Percentiles rank a stretch among this genome's conserved stretches.
Conservation (phyloP, 345 rosid species). For the Ceriops tagal region DNA sequence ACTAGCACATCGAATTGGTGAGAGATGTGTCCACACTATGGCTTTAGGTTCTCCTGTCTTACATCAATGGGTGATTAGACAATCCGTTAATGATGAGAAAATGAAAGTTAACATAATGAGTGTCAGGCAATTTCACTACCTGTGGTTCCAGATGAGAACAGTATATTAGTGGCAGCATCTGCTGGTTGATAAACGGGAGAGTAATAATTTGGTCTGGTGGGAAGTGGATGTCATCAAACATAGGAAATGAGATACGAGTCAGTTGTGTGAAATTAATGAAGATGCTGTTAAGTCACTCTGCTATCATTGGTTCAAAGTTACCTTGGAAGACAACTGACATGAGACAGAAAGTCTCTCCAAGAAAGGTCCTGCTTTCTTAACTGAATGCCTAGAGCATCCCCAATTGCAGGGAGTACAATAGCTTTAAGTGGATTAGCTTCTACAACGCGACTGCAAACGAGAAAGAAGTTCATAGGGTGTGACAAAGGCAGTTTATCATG, state of each 20-base stretch:
- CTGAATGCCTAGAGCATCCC: slow-evolving; percentile 40
- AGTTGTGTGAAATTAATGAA: neutral
- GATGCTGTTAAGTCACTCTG: neutral
- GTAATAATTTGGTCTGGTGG: slow-evolving; percentile 42
- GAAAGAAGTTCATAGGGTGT: neutral
- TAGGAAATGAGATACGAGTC: neutral
- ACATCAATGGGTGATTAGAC: slow-evolving; percentile 12
- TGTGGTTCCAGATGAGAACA: slow-evolving; percentile 95
- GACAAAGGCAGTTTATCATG: neutral
- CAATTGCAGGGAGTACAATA: slow-evolving; percentile 67
- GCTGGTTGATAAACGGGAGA: slow-evolving; percentile 51
- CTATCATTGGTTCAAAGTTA: slow-evolving; percentile 12
- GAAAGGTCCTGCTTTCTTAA: slow-evolving; percentile 65
- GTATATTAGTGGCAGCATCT: slow-evolving; percentile 65
- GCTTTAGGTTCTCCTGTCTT: slow-evolving; percentile 92
- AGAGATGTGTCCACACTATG: slow-evolving; percentile 82
- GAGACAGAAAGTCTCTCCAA: slow-evolving; percentile 64
- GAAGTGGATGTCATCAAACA: slow-evolving; percentile 2
- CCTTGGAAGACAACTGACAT: slow-evolving; percentile 41
- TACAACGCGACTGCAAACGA: slow-evolving; percentile 59
- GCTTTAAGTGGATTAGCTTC: slow-evolving; percentile 69
- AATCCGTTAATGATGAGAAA: slow-evolving; percentile 4
- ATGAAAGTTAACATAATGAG: neutral
- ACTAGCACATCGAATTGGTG: slow-evolving; percentile 59
- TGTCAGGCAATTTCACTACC: slow-evolving; percentile 31